These are phyloP conservation scores for Fusarium veterinarium DNA, from an alignment of 2,329 filamentous ascomycete species.

Conservation along the genomic window DNA sequence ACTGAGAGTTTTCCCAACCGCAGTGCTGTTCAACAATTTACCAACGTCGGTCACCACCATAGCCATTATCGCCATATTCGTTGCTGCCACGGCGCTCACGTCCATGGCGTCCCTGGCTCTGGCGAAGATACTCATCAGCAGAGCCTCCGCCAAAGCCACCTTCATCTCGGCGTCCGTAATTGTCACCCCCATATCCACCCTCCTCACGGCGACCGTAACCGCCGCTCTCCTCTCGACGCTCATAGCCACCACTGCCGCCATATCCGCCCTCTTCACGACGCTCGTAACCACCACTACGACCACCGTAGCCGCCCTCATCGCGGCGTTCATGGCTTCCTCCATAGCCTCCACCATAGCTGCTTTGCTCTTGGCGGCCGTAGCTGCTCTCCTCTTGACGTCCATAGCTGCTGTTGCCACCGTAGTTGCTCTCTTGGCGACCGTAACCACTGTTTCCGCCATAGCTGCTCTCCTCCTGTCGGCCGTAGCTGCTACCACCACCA, in stretches of 20 bases:
- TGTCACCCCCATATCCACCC: conserved; percentile 37
- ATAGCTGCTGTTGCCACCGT: conserved; percentile 12
- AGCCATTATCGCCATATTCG: conserved; percentile 31
- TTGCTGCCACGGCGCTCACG: conserved; percentile 29
- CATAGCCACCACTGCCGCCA: conserved; percentile 31
- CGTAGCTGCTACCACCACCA: conserved; percentile 15
- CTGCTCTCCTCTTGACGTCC: conserved; percentile 12
- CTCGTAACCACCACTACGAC: conserved; percentile 36
- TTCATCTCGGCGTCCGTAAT: conserved; percentile 46
- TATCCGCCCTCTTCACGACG: conserved; percentile 31
- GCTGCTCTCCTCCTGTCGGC: conserved; percentile 9
- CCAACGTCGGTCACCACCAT: conserved; percentile 43
- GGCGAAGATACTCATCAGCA: conserved; percentile 40
- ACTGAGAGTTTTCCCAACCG: background rate
- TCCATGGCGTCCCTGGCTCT: conserved; percentile 31
- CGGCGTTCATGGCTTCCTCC: conserved; percentile 32
- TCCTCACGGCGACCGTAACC: conserved; percentile 34
- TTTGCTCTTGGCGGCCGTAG: conserved; percentile 15
- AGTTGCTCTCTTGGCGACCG: conserved; percentile 20
- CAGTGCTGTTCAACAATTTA: conserved; percentile 20
- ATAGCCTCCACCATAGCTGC: conserved; percentile 13
- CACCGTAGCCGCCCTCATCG: conserved; percentile 28
- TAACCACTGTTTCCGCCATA: background rate
- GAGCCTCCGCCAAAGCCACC: conserved; percentile 42
- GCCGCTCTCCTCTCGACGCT: conserved; percentile 34